Percentiles rank a stretch among this genome's conserved stretches.
Evolutionary conservation across 1,139 yeast species (phyloP).

Genomic region (Kazachstania sp.): DNA sequence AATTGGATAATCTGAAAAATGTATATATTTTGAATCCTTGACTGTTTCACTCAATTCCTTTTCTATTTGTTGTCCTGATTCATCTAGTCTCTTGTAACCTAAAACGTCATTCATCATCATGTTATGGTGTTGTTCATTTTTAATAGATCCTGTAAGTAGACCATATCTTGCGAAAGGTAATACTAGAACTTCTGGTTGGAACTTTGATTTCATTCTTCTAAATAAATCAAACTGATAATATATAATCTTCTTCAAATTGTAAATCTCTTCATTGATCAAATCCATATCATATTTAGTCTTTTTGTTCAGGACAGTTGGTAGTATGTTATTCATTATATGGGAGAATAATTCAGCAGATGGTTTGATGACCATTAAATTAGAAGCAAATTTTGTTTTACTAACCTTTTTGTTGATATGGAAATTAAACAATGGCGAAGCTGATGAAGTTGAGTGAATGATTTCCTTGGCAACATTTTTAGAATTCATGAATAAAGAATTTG

Average conservation of each 20-base stretch:
- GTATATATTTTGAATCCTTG: conserved; percentile 24
- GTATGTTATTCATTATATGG: conserved; percentile 9
- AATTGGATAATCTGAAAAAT: conserved; percentile 28
- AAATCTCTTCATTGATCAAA: conserved; percentile 26
- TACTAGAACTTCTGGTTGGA: conserved; percentile 24
- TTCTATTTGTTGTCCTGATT: conserved; percentile 11
- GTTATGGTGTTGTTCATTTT: conserved; percentile 14
- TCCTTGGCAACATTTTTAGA: conserved; percentile 25
- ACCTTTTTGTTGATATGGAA: conserved; percentile 12
- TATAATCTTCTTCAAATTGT: conserved; percentile 22
- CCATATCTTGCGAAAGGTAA: conserved; percentile 29
- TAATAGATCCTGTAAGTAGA: conserved; percentile 24
- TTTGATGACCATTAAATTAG: conserved; percentile 29
- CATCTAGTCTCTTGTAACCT: conserved; percentile 21
- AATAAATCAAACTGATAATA: conserved; percentile 25
- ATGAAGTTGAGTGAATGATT: conserved; percentile 20
- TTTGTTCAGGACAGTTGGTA: conserved; percentile 18
- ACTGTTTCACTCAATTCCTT: conserved; percentile 9
- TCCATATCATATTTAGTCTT: conserved; percentile 27
- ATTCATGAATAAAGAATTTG: conserved; percentile 20
- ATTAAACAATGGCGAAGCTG: conserved; percentile 18
- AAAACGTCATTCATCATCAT: conserved; percentile 21
- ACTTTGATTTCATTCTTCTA: conserved; percentile 20
- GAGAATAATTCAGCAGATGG: conserved; percentile 22
- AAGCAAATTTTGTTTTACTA: conserved; percentile 22